Percentiles rank a stretch among this genome's conserved stretches.
Evolutionary conservation across 345 rosid species (phyloP).

Genomic region (Eucalyptus decipiens): DNA sequence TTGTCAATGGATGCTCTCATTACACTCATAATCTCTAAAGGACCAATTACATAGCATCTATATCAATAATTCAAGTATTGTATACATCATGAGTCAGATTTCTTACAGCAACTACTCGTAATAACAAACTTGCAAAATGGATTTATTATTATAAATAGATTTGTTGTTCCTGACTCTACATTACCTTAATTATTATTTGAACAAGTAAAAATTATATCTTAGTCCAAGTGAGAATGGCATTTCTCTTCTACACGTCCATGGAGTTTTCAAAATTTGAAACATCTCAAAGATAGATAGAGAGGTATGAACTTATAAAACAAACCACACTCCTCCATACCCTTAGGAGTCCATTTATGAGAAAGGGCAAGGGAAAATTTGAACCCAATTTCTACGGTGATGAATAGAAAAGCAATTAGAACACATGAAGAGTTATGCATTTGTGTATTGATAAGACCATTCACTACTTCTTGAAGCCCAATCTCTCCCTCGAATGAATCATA

Average conservation of each 20-base stretch:
- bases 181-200: background rate
- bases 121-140: too few species aligned
- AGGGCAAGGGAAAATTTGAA: background rate
- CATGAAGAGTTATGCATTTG: background rate
- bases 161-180: too few species aligned
- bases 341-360: background rate
- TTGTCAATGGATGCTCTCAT: background rate
- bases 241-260: rapidly evolving
- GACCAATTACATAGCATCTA: rapidly evolving
- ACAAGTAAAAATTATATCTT: background rate
- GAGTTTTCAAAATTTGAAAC: background rate
- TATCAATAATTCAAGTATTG: too few species aligned
- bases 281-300: background rate
- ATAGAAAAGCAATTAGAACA: rapidly evolving
- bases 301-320: background rate
- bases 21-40: too few species aligned
- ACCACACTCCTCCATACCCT: background rate
- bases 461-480: background rate
- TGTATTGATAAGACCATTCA: too few species aligned
- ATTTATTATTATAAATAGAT: too few species aligned
- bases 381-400: background rate
- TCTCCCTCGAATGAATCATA: background rate
- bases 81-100: too few species aligned
- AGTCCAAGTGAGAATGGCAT: background rate
- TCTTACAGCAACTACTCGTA: rapidly evolving